These are phyloP conservation scores for Saccharomycopsis hybrid DNA, from an alignment of 1,139 yeast genomes.

Conservation along the genomic window DNA sequence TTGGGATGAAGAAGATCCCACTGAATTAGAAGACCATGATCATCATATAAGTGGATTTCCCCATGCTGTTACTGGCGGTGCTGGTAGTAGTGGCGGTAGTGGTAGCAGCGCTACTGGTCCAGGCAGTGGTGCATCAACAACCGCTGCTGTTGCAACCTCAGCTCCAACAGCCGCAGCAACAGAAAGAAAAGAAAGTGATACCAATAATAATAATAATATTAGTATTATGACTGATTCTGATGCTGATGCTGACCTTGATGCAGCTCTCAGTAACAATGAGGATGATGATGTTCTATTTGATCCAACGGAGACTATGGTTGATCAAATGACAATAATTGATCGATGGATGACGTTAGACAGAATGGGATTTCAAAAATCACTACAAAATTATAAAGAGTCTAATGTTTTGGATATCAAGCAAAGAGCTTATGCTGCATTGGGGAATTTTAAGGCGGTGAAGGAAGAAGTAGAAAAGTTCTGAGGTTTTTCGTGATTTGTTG, in stretches of 20 bases:
- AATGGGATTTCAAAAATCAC: not conserved
- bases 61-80: not conserved
- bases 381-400: conserved; percentile 3
- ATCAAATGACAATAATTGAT: conserved; percentile 6
- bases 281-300: not conserved
- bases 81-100: not conserved
- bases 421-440: conserved; percentile 4
- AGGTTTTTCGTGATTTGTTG: not conserved
- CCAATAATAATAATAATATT: not conserved
- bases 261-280: not conserved
- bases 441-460: conserved; percentile 6
- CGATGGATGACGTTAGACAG: conserved; percentile 2
- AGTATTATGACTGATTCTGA: not conserved
- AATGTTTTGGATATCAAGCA: conserved; percentile 5
- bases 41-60: too few relatives aligned
- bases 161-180: not conserved
- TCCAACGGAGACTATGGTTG: not conserved
- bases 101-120: not conserved
- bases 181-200: not conserved
- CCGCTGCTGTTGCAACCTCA: too few relatives aligned
- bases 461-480: conserved; percentile 1
- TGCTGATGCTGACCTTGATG: not conserved
- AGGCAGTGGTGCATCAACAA: not conserved
- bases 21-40: not conserved
- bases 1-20: conserved; percentile 30